phyloP scores from a whole-genome alignment of 148 eudicot genomes.

The Tetragonia tetragonoides region DNA sequence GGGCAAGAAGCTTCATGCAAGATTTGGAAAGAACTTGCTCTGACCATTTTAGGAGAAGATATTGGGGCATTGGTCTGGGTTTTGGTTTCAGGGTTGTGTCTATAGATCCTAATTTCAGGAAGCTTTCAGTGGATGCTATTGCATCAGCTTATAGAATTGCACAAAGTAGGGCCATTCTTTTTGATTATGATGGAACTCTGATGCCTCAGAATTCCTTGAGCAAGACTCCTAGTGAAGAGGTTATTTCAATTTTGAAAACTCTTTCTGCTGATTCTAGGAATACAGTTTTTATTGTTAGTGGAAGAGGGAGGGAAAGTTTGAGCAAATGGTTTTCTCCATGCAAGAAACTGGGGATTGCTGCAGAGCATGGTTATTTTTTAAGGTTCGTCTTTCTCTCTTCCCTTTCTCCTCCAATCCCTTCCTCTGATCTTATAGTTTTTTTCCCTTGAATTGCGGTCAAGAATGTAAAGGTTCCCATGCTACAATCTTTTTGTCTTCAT shows the following conservation, averaged over 20 bases:
- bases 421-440: too few species aligned
- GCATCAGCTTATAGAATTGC: conserved; percentile 31
- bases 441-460: not conserved
- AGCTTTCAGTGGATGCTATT: conserved; percentile 36
- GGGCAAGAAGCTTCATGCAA: conserved; percentile 43
- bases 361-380: conserved; percentile 44
- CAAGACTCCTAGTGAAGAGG: conserved; percentile 33
- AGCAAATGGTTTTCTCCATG: conserved; percentile 44
- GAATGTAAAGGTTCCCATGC: not conserved
- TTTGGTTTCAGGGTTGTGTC: conserved; percentile 44
- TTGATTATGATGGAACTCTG: conserved; percentile 45
- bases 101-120: conserved; percentile 42
- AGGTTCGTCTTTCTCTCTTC: conserved; percentile 23
- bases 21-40: conserved; percentile 44
- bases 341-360: conserved; percentile 44
- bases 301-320: conserved; percentile 41
- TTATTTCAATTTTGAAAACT: conserved; percentile 32
- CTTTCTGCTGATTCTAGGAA: conserved; percentile 38
- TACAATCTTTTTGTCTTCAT: not conserved
- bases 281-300: conserved; percentile 40
- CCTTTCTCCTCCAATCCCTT: not conserved
- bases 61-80: conserved; percentile 45
- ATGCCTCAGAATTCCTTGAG: conserved; percentile 33
- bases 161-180: conserved; percentile 38
- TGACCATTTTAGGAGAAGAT: conserved; percentile 37